Conservation (phyloP, 495 filamentous ascomycete genomes). For the Podospora pseudocomata region DNA sequence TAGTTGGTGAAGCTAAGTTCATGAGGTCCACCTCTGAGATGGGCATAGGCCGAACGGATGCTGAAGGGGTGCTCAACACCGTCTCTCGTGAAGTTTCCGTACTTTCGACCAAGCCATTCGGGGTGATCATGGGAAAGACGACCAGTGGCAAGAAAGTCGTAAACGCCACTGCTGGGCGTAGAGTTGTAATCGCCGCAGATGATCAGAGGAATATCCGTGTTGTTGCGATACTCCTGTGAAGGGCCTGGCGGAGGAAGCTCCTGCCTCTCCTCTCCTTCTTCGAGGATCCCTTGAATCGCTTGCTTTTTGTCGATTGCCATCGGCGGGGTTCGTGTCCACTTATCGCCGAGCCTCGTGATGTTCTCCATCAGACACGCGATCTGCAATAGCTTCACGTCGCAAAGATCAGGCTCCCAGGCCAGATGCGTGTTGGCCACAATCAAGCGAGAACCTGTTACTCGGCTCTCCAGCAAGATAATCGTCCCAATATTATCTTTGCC, state of each 20-base stretch:
- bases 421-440: slow-evolving; percentile 93
- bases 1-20: slow-evolving; percentile 95
- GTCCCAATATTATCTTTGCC: slow-evolving; percentile 94
- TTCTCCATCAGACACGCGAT: slow-evolving; percentile 92
- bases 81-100: slow-evolving; percentile 86
- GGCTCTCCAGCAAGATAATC: slow-evolving; percentile 85
- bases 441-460: slow-evolving; percentile 76
- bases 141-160: slow-evolving; percentile 79
- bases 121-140: slow-evolving; percentile 65
- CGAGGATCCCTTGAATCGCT: slow-evolving; percentile 60
- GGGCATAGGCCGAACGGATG: slow-evolving; percentile 79
- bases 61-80: slow-evolving; percentile 94
- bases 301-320: slow-evolving; percentile 71
- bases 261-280: slow-evolving; percentile 30
- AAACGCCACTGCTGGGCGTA: slow-evolving; percentile 74
- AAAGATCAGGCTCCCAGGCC: slow-evolving; percentile 85
- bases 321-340: slow-evolving; percentile 66
- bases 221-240: slow-evolving; percentile 70
- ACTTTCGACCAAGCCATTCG: slow-evolving; percentile 67
- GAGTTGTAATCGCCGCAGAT: slow-evolving; percentile 98
- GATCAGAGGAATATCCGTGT: slow-evolving; percentile 82
- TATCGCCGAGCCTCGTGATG: slow-evolving; percentile 75
- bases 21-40: slow-evolving; percentile 60
- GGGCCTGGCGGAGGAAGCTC: slow-evolving; percentile 48
- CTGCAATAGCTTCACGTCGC: slow-evolving; percentile 93